Percentiles rank a stretch among this genome's conserved stretches.
Evolutionary conservation across 2,329 filamentous ascomycete species (phyloP).

Genomic region (Aureobasidium melanogenum): DNA sequence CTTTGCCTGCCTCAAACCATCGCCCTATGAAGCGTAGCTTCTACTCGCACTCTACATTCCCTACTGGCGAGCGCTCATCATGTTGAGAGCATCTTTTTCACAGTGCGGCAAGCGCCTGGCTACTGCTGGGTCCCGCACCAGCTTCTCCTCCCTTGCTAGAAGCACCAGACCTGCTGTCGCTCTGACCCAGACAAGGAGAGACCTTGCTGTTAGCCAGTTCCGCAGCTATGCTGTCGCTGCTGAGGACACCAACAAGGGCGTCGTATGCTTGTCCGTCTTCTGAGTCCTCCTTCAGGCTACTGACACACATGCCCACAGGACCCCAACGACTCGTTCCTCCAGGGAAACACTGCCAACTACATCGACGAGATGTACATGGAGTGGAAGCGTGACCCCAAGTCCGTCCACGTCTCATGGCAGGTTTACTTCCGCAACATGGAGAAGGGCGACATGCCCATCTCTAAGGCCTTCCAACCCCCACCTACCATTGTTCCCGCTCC

Average conservation of each 20-base stretch:
- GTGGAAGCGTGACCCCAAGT: constrained; percentile 89
- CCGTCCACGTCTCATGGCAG: constrained; percentile 97
- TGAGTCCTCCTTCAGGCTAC: constrained; percentile 1
- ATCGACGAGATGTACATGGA: constrained; percentile 99
- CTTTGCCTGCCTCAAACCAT: not conserved
- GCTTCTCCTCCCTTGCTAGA: constrained; percentile 33
- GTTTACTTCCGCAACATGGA: constrained; percentile 99
- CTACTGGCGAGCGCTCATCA: constrained; percentile 32
- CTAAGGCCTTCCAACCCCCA: constrained; percentile 91
- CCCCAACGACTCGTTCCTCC: constrained; percentile 90
- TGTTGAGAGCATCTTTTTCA: constrained; percentile 63
- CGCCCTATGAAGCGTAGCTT: constrained; percentile 5
- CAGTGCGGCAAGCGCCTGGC: constrained; percentile 58
- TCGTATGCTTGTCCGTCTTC: constrained; percentile 38
- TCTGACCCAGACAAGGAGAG: constrained; percentile 39
- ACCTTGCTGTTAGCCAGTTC: constrained; percentile 37
- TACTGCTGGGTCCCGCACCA: constrained; percentile 34
- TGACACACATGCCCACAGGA: constrained; percentile 43
- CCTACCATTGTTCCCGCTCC: constrained; percentile 82
- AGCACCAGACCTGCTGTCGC: constrained; percentile 27
- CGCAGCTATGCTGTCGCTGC: constrained; percentile 51
- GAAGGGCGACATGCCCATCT: constrained; percentile 93
- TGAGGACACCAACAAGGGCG: constrained; percentile 51
- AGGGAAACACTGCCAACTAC: constrained; percentile 95
- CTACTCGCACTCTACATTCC: not conserved